Conservation (phyloP, 176 grass and related monocot genomes). For the Aegilops tauschii region DNA sequence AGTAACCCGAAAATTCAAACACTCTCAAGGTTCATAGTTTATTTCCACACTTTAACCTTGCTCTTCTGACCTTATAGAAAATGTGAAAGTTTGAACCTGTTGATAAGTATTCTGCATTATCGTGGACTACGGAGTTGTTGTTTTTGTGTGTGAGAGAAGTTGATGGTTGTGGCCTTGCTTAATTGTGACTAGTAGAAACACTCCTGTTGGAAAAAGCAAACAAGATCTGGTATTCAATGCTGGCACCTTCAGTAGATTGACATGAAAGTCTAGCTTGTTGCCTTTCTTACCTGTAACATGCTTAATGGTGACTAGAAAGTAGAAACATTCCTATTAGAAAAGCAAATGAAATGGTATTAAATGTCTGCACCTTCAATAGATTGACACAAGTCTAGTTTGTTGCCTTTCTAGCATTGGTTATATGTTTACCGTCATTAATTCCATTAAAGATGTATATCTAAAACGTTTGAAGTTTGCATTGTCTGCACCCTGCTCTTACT, state of each 20-base stretch:
- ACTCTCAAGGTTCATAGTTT: slow-evolving; percentile 58
- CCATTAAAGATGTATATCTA: background rate
- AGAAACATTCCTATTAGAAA: background rate
- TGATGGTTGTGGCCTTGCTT: background rate
- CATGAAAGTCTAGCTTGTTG: background rate
- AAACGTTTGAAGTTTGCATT: background rate
- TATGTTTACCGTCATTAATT: background rate
- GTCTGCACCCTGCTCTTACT: background rate
- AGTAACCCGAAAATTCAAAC: slow-evolving; percentile 64
- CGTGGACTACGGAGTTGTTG: background rate
- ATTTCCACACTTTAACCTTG: background rate
- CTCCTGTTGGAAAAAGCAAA: background rate
- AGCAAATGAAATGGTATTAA: background rate
- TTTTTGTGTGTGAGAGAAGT: background rate
- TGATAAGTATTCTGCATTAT: background rate
- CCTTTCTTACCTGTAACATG: background rate
- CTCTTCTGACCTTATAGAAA: background rate
- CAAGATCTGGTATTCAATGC: background rate
- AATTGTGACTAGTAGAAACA: slow-evolving; percentile 4
- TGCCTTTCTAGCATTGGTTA: background rate
- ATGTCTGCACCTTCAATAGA: background rate
- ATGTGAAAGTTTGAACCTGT: background rate
- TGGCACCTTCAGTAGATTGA: slow-evolving; percentile 3
- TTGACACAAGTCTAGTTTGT: background rate
- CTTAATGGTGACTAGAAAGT: background rate